Evolutionary conservation across 495 filamentous ascomycete species (phyloP).

Genomic region (Lindgomyces ingoldianus): DNA sequence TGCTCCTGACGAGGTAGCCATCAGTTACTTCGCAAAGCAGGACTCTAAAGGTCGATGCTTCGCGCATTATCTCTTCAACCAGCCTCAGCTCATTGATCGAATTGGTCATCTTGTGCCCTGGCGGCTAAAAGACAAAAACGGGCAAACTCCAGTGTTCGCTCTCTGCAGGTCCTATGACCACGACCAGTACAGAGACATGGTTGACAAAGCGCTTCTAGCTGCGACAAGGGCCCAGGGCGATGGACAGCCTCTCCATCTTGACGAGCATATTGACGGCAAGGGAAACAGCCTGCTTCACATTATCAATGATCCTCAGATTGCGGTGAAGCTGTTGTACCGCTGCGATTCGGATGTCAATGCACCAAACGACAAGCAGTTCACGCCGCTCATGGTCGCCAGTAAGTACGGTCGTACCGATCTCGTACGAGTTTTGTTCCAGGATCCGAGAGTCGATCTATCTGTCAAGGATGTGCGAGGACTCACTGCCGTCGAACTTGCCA

Average conservation of each 20-base stretch:
- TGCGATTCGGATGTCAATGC: constrained; percentile 96
- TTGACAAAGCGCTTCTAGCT: constrained; percentile 71
- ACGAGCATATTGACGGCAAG: constrained; percentile 89
- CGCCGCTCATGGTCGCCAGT: constrained; percentile 96
- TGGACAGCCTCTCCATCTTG: constrained; percentile 76
- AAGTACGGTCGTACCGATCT: constrained; percentile 96
- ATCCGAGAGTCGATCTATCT: constrained; percentile 80
- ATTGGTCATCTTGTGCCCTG: constrained; percentile 81
- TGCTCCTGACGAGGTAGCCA: constrained; percentile 52
- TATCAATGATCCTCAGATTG: constrained; percentile 79
- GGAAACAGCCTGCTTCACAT: constrained; percentile 95
- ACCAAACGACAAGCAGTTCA: constrained; percentile 93
- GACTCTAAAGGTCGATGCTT: constrained; percentile 85
- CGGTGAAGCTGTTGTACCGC: constrained; percentile 68
- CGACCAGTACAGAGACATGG: constrained; percentile 80
- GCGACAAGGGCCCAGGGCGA: constrained; percentile 76
- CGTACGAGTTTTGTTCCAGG: constrained; percentile 83
- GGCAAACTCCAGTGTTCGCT: constrained; percentile 93
- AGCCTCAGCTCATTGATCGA: constrained; percentile 71
- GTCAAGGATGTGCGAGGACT: constrained; percentile 85
- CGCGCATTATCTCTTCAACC: constrained; percentile 95
- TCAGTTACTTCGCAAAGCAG: constrained; percentile 70
- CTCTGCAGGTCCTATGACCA: constrained; percentile 95
- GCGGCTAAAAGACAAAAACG: constrained; percentile 89
- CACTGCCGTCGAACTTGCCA: constrained; percentile 94